Evolutionary conservation across 2,329 filamentous ascomycete genomes (phyloP), one percentile per base, ranked within the genome.

Genomic region (Helotiales sp.): DNA sequence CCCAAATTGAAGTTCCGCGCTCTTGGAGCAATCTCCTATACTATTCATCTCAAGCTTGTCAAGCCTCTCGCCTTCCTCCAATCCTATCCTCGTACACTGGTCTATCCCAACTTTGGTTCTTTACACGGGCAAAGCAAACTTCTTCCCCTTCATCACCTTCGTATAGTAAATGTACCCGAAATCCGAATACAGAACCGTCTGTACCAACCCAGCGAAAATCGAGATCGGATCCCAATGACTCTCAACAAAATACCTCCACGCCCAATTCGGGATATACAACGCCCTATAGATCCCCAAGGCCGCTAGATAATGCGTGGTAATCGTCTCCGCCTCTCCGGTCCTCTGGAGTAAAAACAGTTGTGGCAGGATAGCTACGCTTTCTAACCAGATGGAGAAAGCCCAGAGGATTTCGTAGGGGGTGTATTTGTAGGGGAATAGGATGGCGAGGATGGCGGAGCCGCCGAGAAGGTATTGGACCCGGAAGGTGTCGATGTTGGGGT

Each of bases 121-220:
- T 80, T 84, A 93, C 65, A 93, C 90, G 1, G 90, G 90, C 58
- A 93, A 80, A 75, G 91, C 90, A 75, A 93, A 93, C 79, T 91
- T 93, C 81, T 91, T 90, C 67, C 90, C 90, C 79, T 93, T 91
- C 76, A 93, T 79, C 48, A 93, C 88, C 86, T 97, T 98, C 59
- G 89, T 96, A 78, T 97, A 99, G 80, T 99, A 99, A 70, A 99
- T 93, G 82, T 93, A 99, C 84, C 99, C 99, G 80, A 99, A 99
- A 78, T 99, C 95, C 63, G 91, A 96, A 79, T 99, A 99, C 58
- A 99, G 81, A 49, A 99, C 77, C 0, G 95, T 99, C 81, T 99
- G 95, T 63, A 98, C 78, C 55, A 98, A 82, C 12, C 95, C 95
- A 3, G 96, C 95, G 62, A 95, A 72, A 52, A 97, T 88, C 19